These are phyloP conservation scores for Geotrichum fermentans DNA, from an alignment of 1,139 yeast species.

Conservation along the genomic window DNA sequence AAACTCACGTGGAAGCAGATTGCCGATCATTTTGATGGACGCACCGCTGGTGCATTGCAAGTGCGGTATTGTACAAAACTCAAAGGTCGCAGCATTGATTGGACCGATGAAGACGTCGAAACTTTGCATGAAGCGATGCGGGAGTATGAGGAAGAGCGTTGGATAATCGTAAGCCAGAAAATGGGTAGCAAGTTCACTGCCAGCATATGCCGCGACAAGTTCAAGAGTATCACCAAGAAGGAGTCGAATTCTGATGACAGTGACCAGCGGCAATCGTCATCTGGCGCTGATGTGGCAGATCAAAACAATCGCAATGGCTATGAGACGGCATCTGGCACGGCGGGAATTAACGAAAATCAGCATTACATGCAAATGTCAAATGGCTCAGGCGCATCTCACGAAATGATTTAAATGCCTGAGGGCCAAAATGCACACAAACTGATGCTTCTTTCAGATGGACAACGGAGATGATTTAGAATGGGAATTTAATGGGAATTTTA, in stretches of 20 bases:
- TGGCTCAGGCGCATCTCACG: no score
- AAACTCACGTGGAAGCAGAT: constrained; percentile 33
- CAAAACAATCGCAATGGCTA: no score
- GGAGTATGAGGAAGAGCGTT: constrained; percentile 30
- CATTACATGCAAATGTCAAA: neutral
- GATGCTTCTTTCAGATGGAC: no score
- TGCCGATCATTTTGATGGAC: constrained; percentile 32
- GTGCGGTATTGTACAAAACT: constrained; percentile 35
- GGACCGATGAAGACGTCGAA: constrained; percentile 29
- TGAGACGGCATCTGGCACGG: no score
- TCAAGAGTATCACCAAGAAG: neutral
- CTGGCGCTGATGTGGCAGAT: no score
- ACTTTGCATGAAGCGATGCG: constrained; percentile 26
- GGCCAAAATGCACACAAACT: no score
- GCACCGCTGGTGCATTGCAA: constrained; percentile 34
- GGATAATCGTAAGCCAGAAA: constrained; percentile 28
- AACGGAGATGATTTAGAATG: no score
- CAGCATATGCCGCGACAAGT: constrained; percentile 27
- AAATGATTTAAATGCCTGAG: no score
- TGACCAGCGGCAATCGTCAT: no score
- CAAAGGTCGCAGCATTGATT: constrained; percentile 24
- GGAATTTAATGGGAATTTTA: no score
- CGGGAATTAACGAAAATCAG: no score
- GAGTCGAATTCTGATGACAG: neutral
- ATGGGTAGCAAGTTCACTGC: constrained; percentile 29